phyloP scores from a whole-genome alignment of 2,329 filamentous ascomycete species.

The Hymenoscyphus occultus region DNA sequence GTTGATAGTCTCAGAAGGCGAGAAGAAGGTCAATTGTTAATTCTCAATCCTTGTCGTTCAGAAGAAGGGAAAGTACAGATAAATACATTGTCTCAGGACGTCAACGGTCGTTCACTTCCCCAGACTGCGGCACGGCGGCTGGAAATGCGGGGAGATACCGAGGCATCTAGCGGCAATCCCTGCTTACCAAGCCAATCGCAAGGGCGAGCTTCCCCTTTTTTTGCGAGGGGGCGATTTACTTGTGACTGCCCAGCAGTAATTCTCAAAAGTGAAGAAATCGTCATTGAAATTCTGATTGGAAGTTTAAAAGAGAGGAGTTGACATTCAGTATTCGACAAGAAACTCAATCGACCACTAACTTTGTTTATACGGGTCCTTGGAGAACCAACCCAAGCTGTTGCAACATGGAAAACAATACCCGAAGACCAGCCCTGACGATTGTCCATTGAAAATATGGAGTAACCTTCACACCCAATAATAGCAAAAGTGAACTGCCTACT shows the following conservation, averaged over 20 bases:
- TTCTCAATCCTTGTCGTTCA: not conserved
- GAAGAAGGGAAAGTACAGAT: not conserved
- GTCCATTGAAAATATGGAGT: too few species aligned
- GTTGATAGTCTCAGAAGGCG: not conserved
- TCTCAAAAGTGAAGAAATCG: not conserved
- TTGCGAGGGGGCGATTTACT: not conserved
- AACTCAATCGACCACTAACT: too few species aligned
- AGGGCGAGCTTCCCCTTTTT: not conserved
- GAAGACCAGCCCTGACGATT: too few species aligned
- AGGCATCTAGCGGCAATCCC: not conserved
- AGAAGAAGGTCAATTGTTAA: not conserved
- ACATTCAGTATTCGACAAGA: too few species aligned
- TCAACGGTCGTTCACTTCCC: not conserved
- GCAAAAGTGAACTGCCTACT: too few species aligned
- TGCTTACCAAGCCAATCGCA: not conserved
- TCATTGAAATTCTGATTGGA: too few species aligned
- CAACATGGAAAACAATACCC: too few species aligned
- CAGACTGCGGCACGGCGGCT: not conserved
- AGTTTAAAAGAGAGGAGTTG: too few species aligned
- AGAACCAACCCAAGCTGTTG: too few species aligned
- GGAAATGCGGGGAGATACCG: not conserved
- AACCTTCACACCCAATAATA: too few species aligned
- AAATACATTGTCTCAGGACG: not conserved
- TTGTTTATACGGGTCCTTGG: too few species aligned
- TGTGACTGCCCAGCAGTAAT: not conserved